Percentiles rank a stretch among this genome's conserved stretches.
phyloP scores from a whole-genome alignment of 2,329 filamentous ascomycete genomes.

The Berkeleyomyces basicola region DNA sequence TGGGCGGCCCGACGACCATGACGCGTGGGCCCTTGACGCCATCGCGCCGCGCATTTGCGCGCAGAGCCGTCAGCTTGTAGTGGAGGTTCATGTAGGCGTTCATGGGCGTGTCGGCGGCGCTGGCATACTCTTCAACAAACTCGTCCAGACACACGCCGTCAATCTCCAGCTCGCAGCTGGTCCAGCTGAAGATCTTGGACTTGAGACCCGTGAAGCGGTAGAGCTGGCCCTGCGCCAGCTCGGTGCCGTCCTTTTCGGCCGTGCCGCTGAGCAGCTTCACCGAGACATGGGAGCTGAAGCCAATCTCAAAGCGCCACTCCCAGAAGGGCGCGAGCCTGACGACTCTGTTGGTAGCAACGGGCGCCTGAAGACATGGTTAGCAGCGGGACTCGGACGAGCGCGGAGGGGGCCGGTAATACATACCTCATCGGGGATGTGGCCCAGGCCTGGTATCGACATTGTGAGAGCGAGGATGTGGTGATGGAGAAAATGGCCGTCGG shows the following conservation, averaged over 20 bases:
- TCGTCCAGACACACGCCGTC: conserved; percentile 40
- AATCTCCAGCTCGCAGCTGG: conserved; percentile 75
- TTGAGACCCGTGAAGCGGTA: conserved; percentile 74
- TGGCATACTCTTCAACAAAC: conserved; percentile 42
- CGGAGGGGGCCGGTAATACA: conserved; percentile 15
- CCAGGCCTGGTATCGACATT: conserved; percentile 62
- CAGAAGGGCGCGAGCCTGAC: conserved; percentile 43
- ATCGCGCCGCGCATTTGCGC: conserved; percentile 39
- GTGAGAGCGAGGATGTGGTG: conserved; percentile 5
- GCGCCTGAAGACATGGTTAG: neutral
- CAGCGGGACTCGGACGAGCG: neutral
- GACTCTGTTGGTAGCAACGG: conserved; percentile 24
- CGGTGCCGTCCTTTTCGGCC: conserved; percentile 88
- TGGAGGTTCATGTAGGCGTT: conserved; percentile 72
- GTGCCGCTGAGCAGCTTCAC: conserved; percentile 59
- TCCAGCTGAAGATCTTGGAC: conserved; percentile 81
- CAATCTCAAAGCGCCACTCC: conserved; percentile 68
- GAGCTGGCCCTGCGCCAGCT: conserved; percentile 63
- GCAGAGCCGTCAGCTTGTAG: conserved; percentile 61
- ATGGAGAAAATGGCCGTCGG: neutral
- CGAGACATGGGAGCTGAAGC: conserved; percentile 27
- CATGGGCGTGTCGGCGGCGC: conserved; percentile 66
- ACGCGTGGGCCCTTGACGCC: conserved; percentile 55
- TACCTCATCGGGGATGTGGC: conserved; percentile 47
- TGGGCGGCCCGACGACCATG: conserved; percentile 61